Base-by-base conservation (phyloP, 1,284 basidiomycete species). In the Golubevia sp. region DNA sequence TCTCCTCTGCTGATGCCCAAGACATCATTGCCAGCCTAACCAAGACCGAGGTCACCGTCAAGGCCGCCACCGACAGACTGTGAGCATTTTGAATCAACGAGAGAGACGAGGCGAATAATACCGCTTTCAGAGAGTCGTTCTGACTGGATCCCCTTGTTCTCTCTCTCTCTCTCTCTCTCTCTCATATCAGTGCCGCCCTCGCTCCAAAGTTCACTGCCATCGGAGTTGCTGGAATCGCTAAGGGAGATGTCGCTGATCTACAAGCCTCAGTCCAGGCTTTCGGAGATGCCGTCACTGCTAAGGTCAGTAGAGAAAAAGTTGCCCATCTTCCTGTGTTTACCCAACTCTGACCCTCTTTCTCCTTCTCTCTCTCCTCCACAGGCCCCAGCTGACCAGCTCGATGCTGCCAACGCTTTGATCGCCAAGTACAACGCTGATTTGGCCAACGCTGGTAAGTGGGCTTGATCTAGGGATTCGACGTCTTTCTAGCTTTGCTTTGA, bases 21-120 rank as follows among this genome's bases (percentile, higher is more conserved):
- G 50, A 50, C 48, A 27, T 27, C 48, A 27, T 59, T 49, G 50
- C 49, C 57, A 53, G 38, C 48, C 48, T 59, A 6, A 59, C 48
- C 57, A 49, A 30, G 23, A 53, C 54, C 26, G 49, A 52, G 23
- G 57, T 53, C 48, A 53, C 50, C 54, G 57, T 53, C 57, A 53
- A 52, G 26, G 57, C 50, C 50, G 57, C 54, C 20, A 34, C 38
- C 25, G 57, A 50, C 57, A 53, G 50, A 34, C 50, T 53, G 23
- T 53, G 51, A 50, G 34, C 50, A 50, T n/a, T n/a, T n/a, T n/a
- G n/a, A n/a, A n/a, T n/a, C 54, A 59, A 59, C 50, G 21, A 21
- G 30, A 30, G 20, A 21, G 15, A 24, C 21, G 30, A 7, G 54
- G n/a, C n/a, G 30, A 24, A 30, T 20, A 55, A 55, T 20, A 55